Percentiles rank a stretch among this genome's conserved stretches.
These are phyloP conservation scores for Incumbomyces lentus DNA, from an alignment of 2,329 filamentous ascomycete species.

Conservation along the genomic window DNA sequence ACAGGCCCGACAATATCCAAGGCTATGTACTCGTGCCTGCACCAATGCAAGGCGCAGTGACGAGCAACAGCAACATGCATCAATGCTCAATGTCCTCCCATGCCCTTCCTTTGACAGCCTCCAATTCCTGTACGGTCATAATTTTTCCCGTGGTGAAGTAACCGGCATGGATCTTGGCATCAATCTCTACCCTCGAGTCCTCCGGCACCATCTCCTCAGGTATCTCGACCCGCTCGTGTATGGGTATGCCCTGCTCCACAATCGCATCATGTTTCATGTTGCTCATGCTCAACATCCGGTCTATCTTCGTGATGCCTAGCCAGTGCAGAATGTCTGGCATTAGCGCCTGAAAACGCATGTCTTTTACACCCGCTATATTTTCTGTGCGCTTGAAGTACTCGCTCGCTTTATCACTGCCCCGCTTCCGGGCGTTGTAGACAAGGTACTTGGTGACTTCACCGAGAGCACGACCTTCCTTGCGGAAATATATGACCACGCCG, in stretches of 20 bases:
- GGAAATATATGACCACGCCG: conserved; percentile 95
- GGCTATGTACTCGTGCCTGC: too few species aligned
- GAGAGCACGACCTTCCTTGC: conserved; percentile 88
- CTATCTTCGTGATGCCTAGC: conserved; percentile 97
- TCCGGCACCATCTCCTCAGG: conserved; percentile 89
- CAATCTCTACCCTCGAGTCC: conserved; percentile 95
- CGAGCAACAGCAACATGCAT: background rate
- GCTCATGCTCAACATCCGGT: conserved; percentile 97
- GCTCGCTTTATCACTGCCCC: conserved; percentile 48
- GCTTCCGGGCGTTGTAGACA: conserved; percentile 49
- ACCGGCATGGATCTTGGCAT: conserved; percentile 92
- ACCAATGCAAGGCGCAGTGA: too few species aligned
- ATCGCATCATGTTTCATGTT: conserved; percentile 53
- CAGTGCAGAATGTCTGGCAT: conserved; percentile 98
- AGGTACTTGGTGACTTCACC: conserved; percentile 87
- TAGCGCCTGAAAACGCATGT: conserved; percentile 94
- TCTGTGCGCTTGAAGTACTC: conserved; percentile 97
- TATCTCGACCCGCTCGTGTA: conserved; percentile 80
- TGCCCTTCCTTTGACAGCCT: conserved; percentile 74
- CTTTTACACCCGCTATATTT: conserved; percentile 91
- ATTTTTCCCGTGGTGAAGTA: conserved; percentile 81
- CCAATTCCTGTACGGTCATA: conserved; percentile 76
- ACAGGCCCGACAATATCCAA: too few species aligned
- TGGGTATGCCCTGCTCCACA: conserved; percentile 51
- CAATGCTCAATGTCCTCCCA: conserved; percentile 57